phyloP scores from a whole-genome alignment of 176 grass and related monocot genomes.

The Eragrostis curvula region DNA sequence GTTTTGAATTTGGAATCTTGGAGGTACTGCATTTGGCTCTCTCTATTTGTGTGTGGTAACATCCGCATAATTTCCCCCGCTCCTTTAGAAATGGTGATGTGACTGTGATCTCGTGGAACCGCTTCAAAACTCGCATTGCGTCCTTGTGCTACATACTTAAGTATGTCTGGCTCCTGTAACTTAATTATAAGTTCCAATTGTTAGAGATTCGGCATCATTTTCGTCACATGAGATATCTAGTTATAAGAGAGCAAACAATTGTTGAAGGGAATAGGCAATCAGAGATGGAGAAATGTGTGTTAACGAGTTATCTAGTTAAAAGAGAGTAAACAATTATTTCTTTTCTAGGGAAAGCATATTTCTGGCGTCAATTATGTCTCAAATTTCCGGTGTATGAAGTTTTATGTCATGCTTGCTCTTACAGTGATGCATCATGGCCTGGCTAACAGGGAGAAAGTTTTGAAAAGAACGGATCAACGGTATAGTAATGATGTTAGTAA shows the following conservation, averaged over 20 bases:
- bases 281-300: neutral
- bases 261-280: neutral
- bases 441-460: conserved; percentile 25
- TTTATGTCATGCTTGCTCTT: conserved; percentile 28
- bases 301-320: neutral
- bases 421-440: conserved; percentile 54
- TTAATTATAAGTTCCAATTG: neutral
- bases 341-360: neutral
- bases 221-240: too few relatives aligned
- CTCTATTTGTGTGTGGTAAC: neutral
- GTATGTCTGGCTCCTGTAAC: neutral
- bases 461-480: conserved; percentile 23
- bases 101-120: conserved; percentile 1
- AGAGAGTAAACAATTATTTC: neutral
- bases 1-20: neutral
- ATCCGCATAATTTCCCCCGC: conserved; percentile 8
- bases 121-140: neutral
- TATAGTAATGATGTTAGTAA: conserved; percentile 24
- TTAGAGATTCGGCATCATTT: too few relatives aligned
- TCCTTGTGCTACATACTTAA: neutral
- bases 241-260: neutral
- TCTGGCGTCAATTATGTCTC: neutral
- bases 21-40: conserved; percentile 5
- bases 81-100: neutral
- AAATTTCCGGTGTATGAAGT: neutral